Percentiles rank a stretch among this genome's conserved stretches.
Conservation (phyloP, 352 stramenopile species). For the Globisporangium paddicum region DNA sequence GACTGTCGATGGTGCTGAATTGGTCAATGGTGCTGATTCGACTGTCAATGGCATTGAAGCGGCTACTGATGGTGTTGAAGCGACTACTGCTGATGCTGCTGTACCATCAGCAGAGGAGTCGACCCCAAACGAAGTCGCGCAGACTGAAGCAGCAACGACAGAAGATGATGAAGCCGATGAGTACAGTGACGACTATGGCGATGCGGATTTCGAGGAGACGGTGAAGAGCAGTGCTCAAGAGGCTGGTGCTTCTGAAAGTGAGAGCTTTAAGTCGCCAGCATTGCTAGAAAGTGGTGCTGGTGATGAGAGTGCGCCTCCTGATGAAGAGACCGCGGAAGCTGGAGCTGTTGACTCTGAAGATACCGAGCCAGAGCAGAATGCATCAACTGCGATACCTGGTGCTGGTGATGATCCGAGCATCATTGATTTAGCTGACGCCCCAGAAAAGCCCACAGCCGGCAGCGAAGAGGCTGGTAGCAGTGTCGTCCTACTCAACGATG, state of each 20-base stretch:
- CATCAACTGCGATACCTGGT: no score
- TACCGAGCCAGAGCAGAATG: background rate
- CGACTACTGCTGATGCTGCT: background rate
- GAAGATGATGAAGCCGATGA: background rate
- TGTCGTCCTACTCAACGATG: background rate
- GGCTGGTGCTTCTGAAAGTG: background rate
- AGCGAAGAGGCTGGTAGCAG: background rate
- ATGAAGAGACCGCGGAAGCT: no score
- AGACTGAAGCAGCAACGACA: background rate
- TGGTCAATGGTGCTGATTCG: background rate
- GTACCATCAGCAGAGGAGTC: background rate
- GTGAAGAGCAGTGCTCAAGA: background rate
- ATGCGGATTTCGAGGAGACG: constrained; percentile 8
- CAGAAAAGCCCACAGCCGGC: background rate
- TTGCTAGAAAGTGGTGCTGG: background rate
- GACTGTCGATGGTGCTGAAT: background rate
- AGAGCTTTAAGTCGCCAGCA: background rate
- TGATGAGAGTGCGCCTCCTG: background rate
- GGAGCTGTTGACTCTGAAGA: background rate
- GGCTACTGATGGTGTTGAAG: background rate
- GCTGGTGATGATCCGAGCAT: background rate
- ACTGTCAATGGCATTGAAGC: background rate
- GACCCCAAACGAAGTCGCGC: background rate
- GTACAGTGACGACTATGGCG: constrained; percentile 11
- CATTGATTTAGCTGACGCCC: background rate